phyloP scores from a whole-genome alignment of 2,329 filamentous ascomycete genomes.

The Penicillium concentricum region DNA sequence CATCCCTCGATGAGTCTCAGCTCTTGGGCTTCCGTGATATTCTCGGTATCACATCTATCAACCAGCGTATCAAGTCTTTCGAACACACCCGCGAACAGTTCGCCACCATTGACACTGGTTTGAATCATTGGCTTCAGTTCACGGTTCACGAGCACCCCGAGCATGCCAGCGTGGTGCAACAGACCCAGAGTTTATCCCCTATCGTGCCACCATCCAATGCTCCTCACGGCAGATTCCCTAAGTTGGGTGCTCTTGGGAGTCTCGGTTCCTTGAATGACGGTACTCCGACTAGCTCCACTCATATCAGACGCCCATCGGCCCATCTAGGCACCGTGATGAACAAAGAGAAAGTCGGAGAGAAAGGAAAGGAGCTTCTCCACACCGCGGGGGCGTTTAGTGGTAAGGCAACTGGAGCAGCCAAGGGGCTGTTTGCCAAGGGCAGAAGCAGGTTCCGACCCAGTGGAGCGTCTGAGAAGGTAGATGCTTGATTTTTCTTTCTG shows the following conservation, averaged over 20 bases:
- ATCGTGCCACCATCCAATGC: constrained; percentile 31
- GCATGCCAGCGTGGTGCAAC: constrained; percentile 47
- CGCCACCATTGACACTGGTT: constrained; percentile 69
- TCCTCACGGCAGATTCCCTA: constrained; percentile 42
- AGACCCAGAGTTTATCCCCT: constrained; percentile 34
- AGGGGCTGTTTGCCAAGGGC: constrained; percentile 86
- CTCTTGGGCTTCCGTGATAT: constrained; percentile 73
- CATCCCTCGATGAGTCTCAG: constrained; percentile 34
- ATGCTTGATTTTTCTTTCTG: constrained; percentile 42
- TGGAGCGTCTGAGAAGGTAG: constrained; percentile 76
- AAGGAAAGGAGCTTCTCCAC: constrained; percentile 86
- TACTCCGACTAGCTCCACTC: constrained; percentile 33
- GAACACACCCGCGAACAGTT: constrained; percentile 70
- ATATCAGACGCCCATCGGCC: constrained; percentile 37
- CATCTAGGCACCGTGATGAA: constrained; percentile 46
- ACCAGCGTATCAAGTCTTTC: constrained; percentile 72
- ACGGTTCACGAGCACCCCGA: constrained; percentile 54
- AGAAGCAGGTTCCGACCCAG: constrained; percentile 73
- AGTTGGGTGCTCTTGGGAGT: constrained; percentile 37
- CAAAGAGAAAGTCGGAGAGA: constrained; percentile 68
- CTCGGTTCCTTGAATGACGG: constrained; percentile 32
- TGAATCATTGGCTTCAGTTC: constrained; percentile 60
- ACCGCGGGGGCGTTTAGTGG: constrained; percentile 71
- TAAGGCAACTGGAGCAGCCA: constrained; percentile 75
- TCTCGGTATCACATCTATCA: constrained; percentile 62